phyloP scores from a whole-genome alignment of 306 rosid genomes.

The Lupinus albus region DNA sequence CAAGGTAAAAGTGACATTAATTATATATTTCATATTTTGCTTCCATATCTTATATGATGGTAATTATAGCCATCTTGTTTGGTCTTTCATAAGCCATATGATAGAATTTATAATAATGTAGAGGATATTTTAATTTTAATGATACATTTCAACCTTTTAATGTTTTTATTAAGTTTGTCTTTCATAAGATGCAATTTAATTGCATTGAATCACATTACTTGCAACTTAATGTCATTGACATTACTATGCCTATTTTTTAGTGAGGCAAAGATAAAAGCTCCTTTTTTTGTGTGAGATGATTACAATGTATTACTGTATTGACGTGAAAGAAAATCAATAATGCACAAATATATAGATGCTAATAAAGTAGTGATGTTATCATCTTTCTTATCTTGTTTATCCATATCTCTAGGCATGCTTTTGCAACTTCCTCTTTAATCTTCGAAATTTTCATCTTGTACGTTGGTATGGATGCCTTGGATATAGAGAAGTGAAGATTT shows the following conservation, averaged over 20 bases:
- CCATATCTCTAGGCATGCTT: slow-evolving; percentile 56
- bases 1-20: too few relatives aligned
- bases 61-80: neutral
- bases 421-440: slow-evolving; percentile 58
- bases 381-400: slow-evolving; percentile 14
- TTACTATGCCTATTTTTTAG: neutral
- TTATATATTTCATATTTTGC: neutral
- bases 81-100: too few relatives aligned
- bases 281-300: neutral
- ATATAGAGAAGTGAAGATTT: slow-evolving; percentile 60
- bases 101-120: too few relatives aligned
- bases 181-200: too few relatives aligned
- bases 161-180: neutral
- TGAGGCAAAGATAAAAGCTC: neutral
- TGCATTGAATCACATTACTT: neutral
- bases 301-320: neutral
- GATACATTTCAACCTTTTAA: neutral
- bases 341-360: neutral
- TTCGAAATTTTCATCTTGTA: slow-evolving; percentile 65
- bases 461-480: slow-evolving; percentile 78
- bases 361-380: slow-evolving; percentile 16
- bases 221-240: neutral
- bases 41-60: neutral
- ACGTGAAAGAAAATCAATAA: neutral
- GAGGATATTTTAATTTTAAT: too few relatives aligned